Percentiles rank a stretch among this genome's conserved stretches.
Conservation (phyloP, 805 yeast species). For the Allodekkera sacchari region DNA sequence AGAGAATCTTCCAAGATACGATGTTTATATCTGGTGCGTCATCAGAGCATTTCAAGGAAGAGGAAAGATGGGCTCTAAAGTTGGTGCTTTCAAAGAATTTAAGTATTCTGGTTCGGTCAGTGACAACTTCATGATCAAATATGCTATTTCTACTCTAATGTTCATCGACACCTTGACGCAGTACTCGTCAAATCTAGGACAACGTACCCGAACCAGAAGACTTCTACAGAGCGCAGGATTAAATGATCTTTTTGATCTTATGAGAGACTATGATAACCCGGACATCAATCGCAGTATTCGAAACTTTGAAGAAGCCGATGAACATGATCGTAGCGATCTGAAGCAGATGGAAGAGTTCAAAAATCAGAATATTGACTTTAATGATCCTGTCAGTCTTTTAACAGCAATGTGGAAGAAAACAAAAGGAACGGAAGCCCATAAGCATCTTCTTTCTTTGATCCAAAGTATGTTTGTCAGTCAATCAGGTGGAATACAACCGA, state of each 20-base stretch:
- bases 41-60: slow-evolving; percentile 42
- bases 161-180: slow-evolving; percentile 40
- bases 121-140: slow-evolving; percentile 53
- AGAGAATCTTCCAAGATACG: slow-evolving; percentile 21
- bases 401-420: slow-evolving; percentile 50
- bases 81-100: slow-evolving; percentile 85
- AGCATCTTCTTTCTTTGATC: slow-evolving; percentile 50
- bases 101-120: slow-evolving; percentile 45
- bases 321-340: slow-evolving; percentile 33
- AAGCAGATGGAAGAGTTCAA: slow-evolving; percentile 28
- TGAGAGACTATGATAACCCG: slow-evolving; percentile 32
- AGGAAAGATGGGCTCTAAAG: slow-evolving; percentile 84
- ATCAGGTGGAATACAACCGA: slow-evolving; percentile 27
- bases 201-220: slow-evolving; percentile 39
- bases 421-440: slow-evolving; percentile 50
- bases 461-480: slow-evolving; percentile 54
- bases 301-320: slow-evolving; percentile 31
- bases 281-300: slow-evolving; percentile 35
- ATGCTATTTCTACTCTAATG: slow-evolving; percentile 42
- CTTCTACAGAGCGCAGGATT: slow-evolving; percentile 35
- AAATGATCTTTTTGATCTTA: slow-evolving; percentile 26
- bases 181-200: slow-evolving; percentile 28
- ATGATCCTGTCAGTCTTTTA: slow-evolving; percentile 65
- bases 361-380: slow-evolving; percentile 45
- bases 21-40: slow-evolving; percentile 27